Evolutionary conservation across 2,329 filamentous ascomycete genomes (phyloP).

Genomic region (Xylariaceae sp.): DNA sequence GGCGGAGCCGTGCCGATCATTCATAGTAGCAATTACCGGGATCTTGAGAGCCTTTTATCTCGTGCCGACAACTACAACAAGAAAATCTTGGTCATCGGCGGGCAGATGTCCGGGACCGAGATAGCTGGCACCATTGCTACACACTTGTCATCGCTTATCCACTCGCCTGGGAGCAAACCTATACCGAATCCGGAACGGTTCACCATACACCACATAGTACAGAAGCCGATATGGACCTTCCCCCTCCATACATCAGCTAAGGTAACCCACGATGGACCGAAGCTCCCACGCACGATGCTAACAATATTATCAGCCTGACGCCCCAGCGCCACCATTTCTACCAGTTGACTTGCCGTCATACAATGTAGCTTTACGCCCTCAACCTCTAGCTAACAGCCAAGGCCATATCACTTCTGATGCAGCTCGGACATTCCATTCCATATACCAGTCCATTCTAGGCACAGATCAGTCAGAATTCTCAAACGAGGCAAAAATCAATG

Average conservation of each 20-base stretch:
- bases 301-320: slow-evolving; percentile 35
- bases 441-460: slow-evolving; percentile 46
- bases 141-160: slow-evolving; percentile 61
- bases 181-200: slow-evolving; percentile 46
- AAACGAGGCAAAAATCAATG: slow-evolving; percentile 36
- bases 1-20: slow-evolving; percentile 46
- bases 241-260: slow-evolving; percentile 54
- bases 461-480: slow-evolving; percentile 53
- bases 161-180: slow-evolving; percentile 45
- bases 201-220: slow-evolving; percentile 64
- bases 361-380: slow-evolving; percentile 60
- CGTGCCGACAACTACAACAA: slow-evolving; percentile 37
- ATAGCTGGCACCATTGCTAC: slow-evolving; percentile 68
- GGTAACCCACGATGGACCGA: slow-evolving; percentile 31
- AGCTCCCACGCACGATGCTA: slow-evolving; percentile 27
- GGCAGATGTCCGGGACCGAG: slow-evolving; percentile 80
- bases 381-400: slow-evolving; percentile 57
- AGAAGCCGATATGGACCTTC: slow-evolving; percentile 69
- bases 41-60: slow-evolving; percentile 46
- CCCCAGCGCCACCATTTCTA: slow-evolving; percentile 57
- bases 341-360: slow-evolving; percentile 71
- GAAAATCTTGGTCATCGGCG: slow-evolving; percentile 71
- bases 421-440: slow-evolving; percentile 51
- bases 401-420: slow-evolving; percentile 60
- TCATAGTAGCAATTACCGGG: slow-evolving; percentile 66